Conservation (phyloP, 208 protist species). For the Leishmania guyanensis region DNA sequence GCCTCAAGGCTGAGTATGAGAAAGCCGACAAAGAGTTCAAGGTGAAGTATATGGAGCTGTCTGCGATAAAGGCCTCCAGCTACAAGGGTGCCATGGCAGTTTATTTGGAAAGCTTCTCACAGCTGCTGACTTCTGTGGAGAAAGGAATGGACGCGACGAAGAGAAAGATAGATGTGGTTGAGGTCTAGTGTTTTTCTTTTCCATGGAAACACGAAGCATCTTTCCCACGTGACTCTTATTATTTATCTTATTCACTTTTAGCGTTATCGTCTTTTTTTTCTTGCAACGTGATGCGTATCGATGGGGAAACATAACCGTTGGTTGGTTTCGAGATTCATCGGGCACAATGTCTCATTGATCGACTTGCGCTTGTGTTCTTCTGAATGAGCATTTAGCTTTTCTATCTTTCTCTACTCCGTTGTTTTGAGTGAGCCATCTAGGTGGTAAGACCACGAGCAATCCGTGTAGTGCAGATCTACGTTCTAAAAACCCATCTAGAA, state of each 20-base stretch:
- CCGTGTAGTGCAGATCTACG: neutral
- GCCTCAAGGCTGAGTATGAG: constrained; percentile 40
- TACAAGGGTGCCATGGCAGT: constrained; percentile 22
- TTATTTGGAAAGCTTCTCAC: constrained; percentile 21
- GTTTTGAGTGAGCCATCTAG: neutral
- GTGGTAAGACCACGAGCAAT: neutral
- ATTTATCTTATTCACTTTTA: neutral
- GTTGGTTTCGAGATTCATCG: neutral
- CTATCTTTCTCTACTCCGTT: neutral
- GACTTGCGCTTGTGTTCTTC: neutral
- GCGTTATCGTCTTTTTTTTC: too few species aligned
- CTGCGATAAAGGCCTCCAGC: constrained; percentile 13
- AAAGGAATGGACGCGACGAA: constrained; percentile 18
- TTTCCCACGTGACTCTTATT: neutral
- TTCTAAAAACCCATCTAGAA: neutral
- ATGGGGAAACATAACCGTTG: neutral
- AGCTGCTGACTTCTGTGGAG: constrained; percentile 32
- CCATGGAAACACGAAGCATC: neutral
- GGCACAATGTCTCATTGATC: neutral
- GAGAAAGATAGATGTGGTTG: constrained; percentile 6
- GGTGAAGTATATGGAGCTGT: constrained; percentile 33
- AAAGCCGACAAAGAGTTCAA: constrained; percentile 49
- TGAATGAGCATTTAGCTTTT: neutral
- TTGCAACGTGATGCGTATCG: neutral
- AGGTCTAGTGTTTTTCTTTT: neutral